These are phyloP conservation scores for Trametes gibbosa DNA, from an alignment of 768 basidiomycete species.

Conservation along the genomic window DNA sequence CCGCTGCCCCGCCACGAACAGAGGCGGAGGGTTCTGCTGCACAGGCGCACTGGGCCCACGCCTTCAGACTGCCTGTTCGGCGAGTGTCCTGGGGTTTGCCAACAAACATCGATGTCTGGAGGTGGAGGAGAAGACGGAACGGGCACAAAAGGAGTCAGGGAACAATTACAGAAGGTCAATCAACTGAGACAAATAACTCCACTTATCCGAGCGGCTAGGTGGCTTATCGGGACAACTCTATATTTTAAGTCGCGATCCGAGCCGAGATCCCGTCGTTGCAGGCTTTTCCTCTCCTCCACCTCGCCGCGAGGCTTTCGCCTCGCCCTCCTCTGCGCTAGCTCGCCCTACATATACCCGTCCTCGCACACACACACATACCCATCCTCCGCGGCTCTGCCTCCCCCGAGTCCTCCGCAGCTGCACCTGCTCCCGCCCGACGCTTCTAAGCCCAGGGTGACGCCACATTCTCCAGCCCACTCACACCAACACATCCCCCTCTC, in stretches of 20 bases:
- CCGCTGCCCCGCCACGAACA: background rate
- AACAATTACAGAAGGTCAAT: background rate
- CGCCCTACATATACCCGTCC: slow-evolving; percentile 14
- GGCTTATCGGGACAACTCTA: slow-evolving; percentile 2
- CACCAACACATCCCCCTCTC: background rate
- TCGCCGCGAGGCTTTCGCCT: slow-evolving; percentile 18
- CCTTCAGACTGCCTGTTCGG: background rate
- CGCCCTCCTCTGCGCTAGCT: slow-evolving; percentile 12
- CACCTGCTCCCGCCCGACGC: slow-evolving; percentile 5
- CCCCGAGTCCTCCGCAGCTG: slow-evolving; percentile 9
- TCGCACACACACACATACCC: slow-evolving; percentile 2
- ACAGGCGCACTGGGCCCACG: background rate
- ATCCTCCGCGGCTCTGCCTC: background rate
- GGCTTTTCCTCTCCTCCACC: slow-evolving; percentile 11
- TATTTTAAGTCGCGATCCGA: slow-evolving; percentile 5
- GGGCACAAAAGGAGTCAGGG: background rate
- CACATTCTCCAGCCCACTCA: background rate
- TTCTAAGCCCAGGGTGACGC: slow-evolving; percentile 3
- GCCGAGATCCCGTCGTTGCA: slow-evolving; percentile 11
- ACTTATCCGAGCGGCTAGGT: slow-evolving; percentile 11
- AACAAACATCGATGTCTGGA: background rate
- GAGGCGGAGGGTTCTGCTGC: slow-evolving; percentile 3
- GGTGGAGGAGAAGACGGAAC: background rate
- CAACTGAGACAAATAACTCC: slow-evolving; percentile 8
- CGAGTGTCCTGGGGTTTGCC: background rate